These are phyloP conservation scores for Tetracentron sinense DNA, from an alignment of 164 flowering plant species.

Conservation along the genomic window DNA sequence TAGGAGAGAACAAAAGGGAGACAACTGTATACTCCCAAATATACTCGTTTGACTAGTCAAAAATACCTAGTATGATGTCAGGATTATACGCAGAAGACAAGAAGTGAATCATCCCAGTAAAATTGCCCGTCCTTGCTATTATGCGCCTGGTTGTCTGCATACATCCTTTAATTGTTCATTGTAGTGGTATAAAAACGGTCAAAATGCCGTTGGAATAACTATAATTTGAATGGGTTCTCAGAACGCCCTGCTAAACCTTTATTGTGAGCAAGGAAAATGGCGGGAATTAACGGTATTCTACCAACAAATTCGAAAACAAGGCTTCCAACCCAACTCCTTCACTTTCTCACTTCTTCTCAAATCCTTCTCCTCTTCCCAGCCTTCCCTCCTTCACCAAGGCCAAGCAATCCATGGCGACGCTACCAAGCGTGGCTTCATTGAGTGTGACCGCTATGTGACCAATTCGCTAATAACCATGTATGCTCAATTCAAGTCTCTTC, in stretches of 20 bases:
- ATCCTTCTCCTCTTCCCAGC: conserved; percentile 6
- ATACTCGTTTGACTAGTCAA: too few species aligned
- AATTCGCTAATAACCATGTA: conserved; percentile 20
- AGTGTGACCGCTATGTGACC: conserved; percentile 15
- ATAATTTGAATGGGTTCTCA: conserved; percentile 14
- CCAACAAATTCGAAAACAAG: too few species aligned
- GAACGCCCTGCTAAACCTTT: conserved; percentile 15
- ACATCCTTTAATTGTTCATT: too few species aligned
- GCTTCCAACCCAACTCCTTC: conserved; percentile 24
- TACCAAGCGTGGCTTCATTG: conserved; percentile 20
- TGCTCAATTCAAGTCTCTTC: conserved; percentile 1
- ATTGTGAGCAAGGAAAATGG: conserved; percentile 17
- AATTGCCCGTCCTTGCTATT: too few species aligned
- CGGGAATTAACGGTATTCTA: conserved; percentile 13
- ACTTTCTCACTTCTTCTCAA: conserved; percentile 22
- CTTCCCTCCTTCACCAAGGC: conserved; percentile 7
- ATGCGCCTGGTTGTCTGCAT: too few species aligned
- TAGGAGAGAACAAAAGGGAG: too few species aligned
- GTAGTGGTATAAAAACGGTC: too few species aligned
- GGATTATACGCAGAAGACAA: too few species aligned
- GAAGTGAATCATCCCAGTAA: too few species aligned
- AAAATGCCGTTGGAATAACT: background rate
- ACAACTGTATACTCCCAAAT: too few species aligned
- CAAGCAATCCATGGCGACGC: conserved; percentile 21
- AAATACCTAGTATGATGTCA: too few species aligned